These are phyloP conservation scores for Fusarium poae DNA, from an alignment of 2,329 filamentous ascomycete genomes.

Conservation along the genomic window DNA sequence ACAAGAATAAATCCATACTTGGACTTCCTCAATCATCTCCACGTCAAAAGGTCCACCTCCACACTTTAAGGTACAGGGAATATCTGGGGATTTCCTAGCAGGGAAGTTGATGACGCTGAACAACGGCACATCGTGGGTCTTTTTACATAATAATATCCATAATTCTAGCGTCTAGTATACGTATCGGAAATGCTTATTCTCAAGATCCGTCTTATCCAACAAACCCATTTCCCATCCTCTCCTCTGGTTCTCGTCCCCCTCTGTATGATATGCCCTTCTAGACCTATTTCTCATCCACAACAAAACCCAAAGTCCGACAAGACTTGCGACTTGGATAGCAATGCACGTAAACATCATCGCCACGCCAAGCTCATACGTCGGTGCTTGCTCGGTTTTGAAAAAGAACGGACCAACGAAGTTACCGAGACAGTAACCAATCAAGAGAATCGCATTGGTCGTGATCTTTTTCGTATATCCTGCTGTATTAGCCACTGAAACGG, in stretches of 20 bases:
- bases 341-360: slow-evolving; percentile 44
- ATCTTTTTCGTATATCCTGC: slow-evolving; percentile 57
- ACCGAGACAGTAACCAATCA: slow-evolving; percentile 58
- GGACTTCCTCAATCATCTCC: neutral
- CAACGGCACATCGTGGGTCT: neutral
- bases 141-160: neutral
- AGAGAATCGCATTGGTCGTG: slow-evolving; percentile 60
- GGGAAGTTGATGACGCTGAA: neutral
- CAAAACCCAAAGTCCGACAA: slow-evolving; percentile 24
- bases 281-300: slow-evolving; percentile 30
- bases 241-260: neutral
- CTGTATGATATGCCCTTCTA: slow-evolving; percentile 6
- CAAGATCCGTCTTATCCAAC: slow-evolving; percentile 31
- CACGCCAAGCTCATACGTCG: slow-evolving; percentile 26
- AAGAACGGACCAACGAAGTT: slow-evolving; percentile 59
- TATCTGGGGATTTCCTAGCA: neutral
- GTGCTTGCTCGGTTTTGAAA: slow-evolving; percentile 49
- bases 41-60: neutral
- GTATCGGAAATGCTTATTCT: slow-evolving; percentile 38
- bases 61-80: neutral
- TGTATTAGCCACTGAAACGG: slow-evolving; percentile 42
- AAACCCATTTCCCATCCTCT: slow-evolving; percentile 27
- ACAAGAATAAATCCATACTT: neutral
- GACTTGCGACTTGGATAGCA: slow-evolving; percentile 18
- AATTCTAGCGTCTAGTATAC: slow-evolving; percentile 14